Base-by-base conservation (phyloP, 331 rosid genomes). In the Acacia pycnantha region DNA sequence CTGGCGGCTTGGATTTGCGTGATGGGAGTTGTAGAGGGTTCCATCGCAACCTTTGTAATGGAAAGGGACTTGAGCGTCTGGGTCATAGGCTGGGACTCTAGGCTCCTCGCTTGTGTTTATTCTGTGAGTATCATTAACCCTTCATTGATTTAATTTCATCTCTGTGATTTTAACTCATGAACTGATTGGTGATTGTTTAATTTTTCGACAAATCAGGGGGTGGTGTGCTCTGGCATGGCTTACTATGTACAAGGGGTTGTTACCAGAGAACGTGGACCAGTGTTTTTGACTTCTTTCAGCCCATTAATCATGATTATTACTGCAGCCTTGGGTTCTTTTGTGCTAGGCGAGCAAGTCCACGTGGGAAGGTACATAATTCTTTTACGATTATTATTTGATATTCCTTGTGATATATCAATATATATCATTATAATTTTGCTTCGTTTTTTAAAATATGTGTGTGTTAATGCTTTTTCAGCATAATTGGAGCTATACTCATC, bases 211-310 rank as follows among this genome's bases (percentile, higher is more conserved):
- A 77, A 10, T 62, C 56, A 95, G 98, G 98, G 98, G 37, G 79
- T 92, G 68, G 88, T 92, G 37, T 94, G 98, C 73, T 94, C 98
- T 50, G 98, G 94, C 61, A 86, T 94, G 77, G 98, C 98, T 65
- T 94, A 89, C 58, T 94, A 91, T 79, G 77, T 94, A 73, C 98
- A 94, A 91, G 98, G 97, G 35, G 78, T 89, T 51, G 97, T 94
- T 47, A 94, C 89, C 29, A 89, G 88, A 72, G 86, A 89, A 84
- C 90, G 93, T 41, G 98, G 98, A 48, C 98, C 98, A 0, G 98
- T 94, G 15, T 94, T 94, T 56, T 93, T 94, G 2, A 94, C 98
- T 15, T 90, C 98, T 33, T 94, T 94, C 80, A 94, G 96, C 62
- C 98, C 98, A 11, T 82, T 94, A 1, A 84, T 88, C 56, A 94